These are phyloP conservation scores for Neofusicoccum cordaticola DNA, from an alignment of 2,329 filamentous ascomycete species.

Conservation along the genomic window DNA sequence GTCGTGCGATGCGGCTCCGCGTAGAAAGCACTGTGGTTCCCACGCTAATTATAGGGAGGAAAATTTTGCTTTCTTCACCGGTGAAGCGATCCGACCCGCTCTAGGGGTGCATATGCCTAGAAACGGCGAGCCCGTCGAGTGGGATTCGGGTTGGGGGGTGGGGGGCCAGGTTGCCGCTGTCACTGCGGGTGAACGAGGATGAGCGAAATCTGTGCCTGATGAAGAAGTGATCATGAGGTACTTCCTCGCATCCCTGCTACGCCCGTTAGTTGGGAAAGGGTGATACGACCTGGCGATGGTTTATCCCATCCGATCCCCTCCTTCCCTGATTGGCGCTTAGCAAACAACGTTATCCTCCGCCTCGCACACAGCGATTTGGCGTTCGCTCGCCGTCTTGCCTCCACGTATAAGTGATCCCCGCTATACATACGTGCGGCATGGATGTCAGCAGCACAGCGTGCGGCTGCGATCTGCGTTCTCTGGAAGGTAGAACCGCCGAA, in stretches of 20 bases:
- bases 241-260: neutral
- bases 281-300: neutral
- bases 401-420: neutral
- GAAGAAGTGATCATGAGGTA: constrained; percentile 13
- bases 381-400: neutral
- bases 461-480: constrained; percentile 1
- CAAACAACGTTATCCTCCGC: neutral
- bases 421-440: constrained; percentile 4
- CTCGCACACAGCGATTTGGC: neutral
- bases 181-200: neutral
- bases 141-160: neutral
- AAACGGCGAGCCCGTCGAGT: neutral
- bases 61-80: neutral
- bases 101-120: neutral
- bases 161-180: neutral
- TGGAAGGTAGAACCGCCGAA: neutral
- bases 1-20: constrained; percentile 4
- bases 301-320: neutral
- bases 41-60: neutral
- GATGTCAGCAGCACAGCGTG: neutral
- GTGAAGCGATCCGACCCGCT: neutral
- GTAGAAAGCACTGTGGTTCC: neutral
- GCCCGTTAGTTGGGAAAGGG: neutral
- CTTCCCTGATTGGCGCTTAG: neutral
- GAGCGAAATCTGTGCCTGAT: neutral